Conservation (phyloP, 2,329 filamentous ascomycete species). For the Parafenestella ontariensis region DNA sequence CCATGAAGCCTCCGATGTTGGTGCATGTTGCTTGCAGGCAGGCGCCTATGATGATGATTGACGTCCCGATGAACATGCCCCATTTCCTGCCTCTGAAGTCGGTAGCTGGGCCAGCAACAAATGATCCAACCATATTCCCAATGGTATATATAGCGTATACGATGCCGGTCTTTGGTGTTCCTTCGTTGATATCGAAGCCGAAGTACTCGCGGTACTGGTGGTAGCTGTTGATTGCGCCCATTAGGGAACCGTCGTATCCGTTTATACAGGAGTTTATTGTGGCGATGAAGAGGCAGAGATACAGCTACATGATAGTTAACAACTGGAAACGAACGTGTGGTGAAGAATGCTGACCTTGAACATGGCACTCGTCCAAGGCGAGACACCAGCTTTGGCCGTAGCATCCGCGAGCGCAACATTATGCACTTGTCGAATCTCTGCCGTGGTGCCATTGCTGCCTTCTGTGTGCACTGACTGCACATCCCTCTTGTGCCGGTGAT, state of each 20-base stretch:
- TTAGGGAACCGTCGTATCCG: constrained; percentile 59
- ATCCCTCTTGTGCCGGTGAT: constrained; percentile 18
- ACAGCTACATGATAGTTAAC: constrained; percentile 42
- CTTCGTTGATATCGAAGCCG: constrained; percentile 47
- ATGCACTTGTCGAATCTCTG: constrained; percentile 47
- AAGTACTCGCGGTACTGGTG: constrained; percentile 55
- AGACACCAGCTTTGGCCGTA: constrained; percentile 53
- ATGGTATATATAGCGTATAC: constrained; percentile 60
- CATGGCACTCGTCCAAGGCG: constrained; percentile 53
- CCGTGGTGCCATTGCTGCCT: constrained; percentile 22
- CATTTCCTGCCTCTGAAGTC: constrained; percentile 51
- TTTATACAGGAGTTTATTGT: constrained; percentile 57
- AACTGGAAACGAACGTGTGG: not conserved
- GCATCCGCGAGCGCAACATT: constrained; percentile 55
- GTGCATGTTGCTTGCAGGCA: constrained; percentile 59
- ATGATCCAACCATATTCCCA: constrained; percentile 53
- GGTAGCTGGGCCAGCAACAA: constrained; percentile 53
- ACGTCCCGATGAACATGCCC: constrained; percentile 64
- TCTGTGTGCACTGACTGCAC: constrained; percentile 24
- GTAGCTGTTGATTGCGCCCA: constrained; percentile 59
- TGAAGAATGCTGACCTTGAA: constrained; percentile 45
- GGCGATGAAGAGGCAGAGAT: constrained; percentile 51
- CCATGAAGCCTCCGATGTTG: constrained; percentile 62
- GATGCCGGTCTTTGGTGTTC: constrained; percentile 55
- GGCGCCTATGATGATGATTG: constrained; percentile 61